phyloP scores from a whole-genome alignment of 1,284 basidiomycete genomes.

The Volvariella volvacea region DNA sequence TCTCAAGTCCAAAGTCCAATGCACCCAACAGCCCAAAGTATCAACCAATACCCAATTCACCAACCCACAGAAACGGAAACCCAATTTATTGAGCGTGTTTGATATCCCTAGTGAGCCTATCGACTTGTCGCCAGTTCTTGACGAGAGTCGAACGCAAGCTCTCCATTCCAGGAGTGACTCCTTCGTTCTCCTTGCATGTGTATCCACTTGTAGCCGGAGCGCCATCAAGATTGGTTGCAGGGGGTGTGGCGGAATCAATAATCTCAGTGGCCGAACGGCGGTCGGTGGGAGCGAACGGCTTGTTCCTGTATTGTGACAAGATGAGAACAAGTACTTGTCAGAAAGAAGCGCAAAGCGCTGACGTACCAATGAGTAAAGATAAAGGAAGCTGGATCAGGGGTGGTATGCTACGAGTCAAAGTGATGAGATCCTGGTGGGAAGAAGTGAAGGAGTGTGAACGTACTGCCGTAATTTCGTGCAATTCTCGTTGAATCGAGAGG shows the following conservation, averaged over 20 bases:
- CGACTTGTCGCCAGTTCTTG: constrained; percentile 49
- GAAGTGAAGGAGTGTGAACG: constrained; percentile 15
- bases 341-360: too few relatives aligned
- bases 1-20: too few relatives aligned
- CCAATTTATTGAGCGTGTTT: too few relatives aligned
- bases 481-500: constrained; percentile 52
- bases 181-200: neutral
- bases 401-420: neutral
- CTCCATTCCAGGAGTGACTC: constrained; percentile 10
- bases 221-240: too few relatives aligned
- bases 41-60: too few relatives aligned
- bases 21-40: too few relatives aligned
- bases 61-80: too few relatives aligned
- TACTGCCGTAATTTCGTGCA: constrained; percentile 63
- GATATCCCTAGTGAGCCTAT: constrained; percentile 26
- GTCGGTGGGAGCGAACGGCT: constrained; percentile 61
- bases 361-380: neutral
- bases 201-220: too few relatives aligned
- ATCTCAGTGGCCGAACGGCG: constrained; percentile 50
- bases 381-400: neutral
- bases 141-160: constrained; percentile 47
- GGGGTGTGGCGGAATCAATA: constrained; percentile 10
- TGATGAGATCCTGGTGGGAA: neutral
- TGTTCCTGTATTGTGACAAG: constrained; percentile 31
- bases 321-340: too few relatives aligned